Evolutionary conservation across 2,329 filamentous ascomycete species (phyloP), one percentile per base, ranked within the genome.

Genomic region (Endocalyx cinctus): DNA sequence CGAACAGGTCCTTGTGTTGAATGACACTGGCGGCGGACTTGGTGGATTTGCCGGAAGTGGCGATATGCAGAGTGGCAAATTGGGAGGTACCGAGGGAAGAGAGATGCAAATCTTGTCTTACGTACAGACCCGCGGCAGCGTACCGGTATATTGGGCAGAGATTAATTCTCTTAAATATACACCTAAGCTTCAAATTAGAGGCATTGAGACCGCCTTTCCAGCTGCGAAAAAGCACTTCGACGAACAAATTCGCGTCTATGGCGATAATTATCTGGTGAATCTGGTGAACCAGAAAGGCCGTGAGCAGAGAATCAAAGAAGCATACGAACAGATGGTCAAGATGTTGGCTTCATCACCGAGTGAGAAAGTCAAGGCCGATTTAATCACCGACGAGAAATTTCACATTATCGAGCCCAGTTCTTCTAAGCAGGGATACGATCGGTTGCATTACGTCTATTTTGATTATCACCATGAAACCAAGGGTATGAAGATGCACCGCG

Each of bases 391-490:
- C 25, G 89, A 96, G 55, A 90, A 92, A 58, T 84, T 94, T 58
- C 84, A 81, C 51, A 70, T 82, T 18, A 77, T 95, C 42, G 84
- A 95, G 54, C 69, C 69, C 4, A 79, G 15, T 50, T 65, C 76
- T 28, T 67, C 60, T 23, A 51, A 54, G 34, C 61, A 84, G 42
- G 70, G 80, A 43, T 85, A 84, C 58, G 89, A 96, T 58, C 82
- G 82, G 27, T 67, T 98, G 27, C 90, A 98, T 64, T 98, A 98
- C 60, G 66, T 97, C 50, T 98, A 97, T 67, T 98, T 98, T 57
- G 92, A 98, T 65, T 98, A 94, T 60, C 94, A 98, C 67, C 88
- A 83, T 54, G 92, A 98, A 64, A 98, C 94, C 31, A 96, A 96
- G 64, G 90, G 90, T 23, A 72, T 96, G 51, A 81, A 85, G 54